phyloP scores from a whole-genome alignment of 2,329 filamentous ascomycete species.

The Thielaviopsis cerberus region DNA sequence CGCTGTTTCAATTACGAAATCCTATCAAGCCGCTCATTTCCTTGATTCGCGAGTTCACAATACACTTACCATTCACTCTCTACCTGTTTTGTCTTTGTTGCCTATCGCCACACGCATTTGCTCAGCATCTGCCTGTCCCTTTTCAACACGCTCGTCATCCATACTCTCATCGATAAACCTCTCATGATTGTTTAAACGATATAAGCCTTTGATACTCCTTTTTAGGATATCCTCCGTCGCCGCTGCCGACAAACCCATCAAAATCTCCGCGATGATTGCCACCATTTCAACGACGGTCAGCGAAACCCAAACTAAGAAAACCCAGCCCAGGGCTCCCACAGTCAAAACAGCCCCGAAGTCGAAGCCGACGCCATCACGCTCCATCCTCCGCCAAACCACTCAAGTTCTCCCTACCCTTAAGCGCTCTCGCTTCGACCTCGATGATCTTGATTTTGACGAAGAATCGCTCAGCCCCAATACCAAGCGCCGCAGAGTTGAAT shows the following conservation, averaged over 20 bases:
- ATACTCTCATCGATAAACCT: background rate
- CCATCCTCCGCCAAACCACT: slow-evolving; percentile 30
- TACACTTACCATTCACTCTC: background rate
- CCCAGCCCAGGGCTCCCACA: background rate
- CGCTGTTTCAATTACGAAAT: too few relatives aligned
- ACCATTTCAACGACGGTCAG: background rate
- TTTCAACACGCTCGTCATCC: too few relatives aligned
- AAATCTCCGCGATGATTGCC: background rate
- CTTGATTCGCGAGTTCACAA: background rate
- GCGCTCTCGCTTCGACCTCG: slow-evolving; percentile 10
- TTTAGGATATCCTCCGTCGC: background rate
- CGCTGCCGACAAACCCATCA: background rate
- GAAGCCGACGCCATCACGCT: slow-evolving; percentile 32
- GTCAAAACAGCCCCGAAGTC: slow-evolving; percentile 13
- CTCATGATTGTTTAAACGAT: background rate
- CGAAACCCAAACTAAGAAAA: background rate
- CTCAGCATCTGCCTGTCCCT: background rate
- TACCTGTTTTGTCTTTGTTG: background rate
- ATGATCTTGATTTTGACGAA: slow-evolving; percentile 23
- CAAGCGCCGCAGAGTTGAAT: slow-evolving; percentile 39
- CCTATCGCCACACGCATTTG: background rate
- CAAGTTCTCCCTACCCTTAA: slow-evolving; percentile 7
- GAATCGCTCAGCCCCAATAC: slow-evolving; percentile 24
- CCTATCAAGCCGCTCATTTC: background rate
- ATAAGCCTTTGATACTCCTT: background rate